These are phyloP conservation scores for Aspergillus panamensis DNA, from an alignment of 495 filamentous ascomycete genomes.

Conservation along the genomic window DNA sequence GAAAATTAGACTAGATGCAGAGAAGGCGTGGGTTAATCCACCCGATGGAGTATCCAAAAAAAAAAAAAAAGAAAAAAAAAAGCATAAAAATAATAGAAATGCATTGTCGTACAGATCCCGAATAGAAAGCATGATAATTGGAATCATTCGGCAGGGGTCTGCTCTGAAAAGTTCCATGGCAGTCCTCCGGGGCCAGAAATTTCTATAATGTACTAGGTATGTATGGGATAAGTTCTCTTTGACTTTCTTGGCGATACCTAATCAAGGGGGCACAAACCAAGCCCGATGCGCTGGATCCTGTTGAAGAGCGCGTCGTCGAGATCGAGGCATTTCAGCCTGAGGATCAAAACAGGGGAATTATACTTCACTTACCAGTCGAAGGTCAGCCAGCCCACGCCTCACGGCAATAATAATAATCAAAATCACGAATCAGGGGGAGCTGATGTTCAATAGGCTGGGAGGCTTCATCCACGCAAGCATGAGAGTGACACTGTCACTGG, in stretches of 20 bases:
- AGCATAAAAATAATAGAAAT: slow-evolving; percentile 15
- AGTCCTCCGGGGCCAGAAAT: background rate
- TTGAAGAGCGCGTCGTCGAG: background rate
- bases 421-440: slow-evolving; percentile 4
- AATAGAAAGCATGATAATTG: slow-evolving; percentile 13
- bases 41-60: slow-evolving; percentile 1
- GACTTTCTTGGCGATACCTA: slow-evolving; percentile 6
- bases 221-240: background rate
- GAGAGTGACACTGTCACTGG: background rate
- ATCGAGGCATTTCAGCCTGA: background rate
- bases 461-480: slow-evolving; percentile 2
- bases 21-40: slow-evolving; percentile 21
- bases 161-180: slow-evolving; percentile 2
- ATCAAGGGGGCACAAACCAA: slow-evolving; percentile 2
- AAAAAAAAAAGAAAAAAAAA: slow-evolving; percentile 14
- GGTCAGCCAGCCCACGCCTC: background rate
- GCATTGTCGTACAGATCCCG: slow-evolving; percentile 14
- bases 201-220: background rate
- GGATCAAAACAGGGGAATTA: slow-evolving; percentile 1
- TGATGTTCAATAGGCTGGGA: slow-evolving; percentile 8
- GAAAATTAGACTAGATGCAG: slow-evolving; percentile 24
- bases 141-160: slow-evolving; percentile 19
- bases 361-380: background rate
- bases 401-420: background rate
- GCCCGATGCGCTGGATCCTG: slow-evolving; percentile 12